Base-by-base conservation (phyloP, 768 basidiomycete genomes). In the Rhodotorula diobovata region DNA sequence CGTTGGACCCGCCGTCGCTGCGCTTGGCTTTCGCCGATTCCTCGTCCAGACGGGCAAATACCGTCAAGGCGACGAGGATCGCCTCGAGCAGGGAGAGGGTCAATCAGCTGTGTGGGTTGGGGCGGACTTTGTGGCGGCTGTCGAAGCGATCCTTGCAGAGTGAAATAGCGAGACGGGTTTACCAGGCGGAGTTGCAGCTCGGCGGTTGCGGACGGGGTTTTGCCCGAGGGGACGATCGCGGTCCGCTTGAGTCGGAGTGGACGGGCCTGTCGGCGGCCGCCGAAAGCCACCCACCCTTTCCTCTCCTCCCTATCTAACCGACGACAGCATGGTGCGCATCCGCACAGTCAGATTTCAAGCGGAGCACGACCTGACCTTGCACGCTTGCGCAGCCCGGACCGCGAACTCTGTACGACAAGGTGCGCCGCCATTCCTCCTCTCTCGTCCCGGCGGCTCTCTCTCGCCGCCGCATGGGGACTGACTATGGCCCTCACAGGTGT, bases 371-470 rank as follows among this genome's bases (percentile, higher is more conserved):
- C 48, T 50, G 48, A 50, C 48, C 35, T 28, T 15, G 30, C 28
- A 5, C 21, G 14, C 41, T 16, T 1, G 34, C 23, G 11, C 32
- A 43, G 63, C 14, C 51, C 43, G 50, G 62, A 1, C 39, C 53
- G 54, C 39, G 92, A 71, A 97, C 95, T 46, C 84, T 98, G 41
- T 96, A 97, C 81, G 95, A 98, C 82, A 97, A 97, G 83, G 76
- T 75, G 41, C 37, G 63, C 30, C 12, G 21, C 54, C 11, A 21
- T 10, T 1, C 12, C 53, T 8, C 34, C 46, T 34, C n/a, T 1
- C 41, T 12, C 37, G 14, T 14, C 48, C 15, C 30, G 2, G 12
- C 39, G 2, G 53, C 51, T 39, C 64, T 18, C 58, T 50, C 14
- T 34, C 32, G 37, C 8, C 32, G 18, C 10, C n/a, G n/a, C n/a